A percentile compares a stretch with the other conserved stretches of the same genome.
Conservation (phyloP, 1,139 yeast species). For the Zygosaccharomyces sapae region DNA sequence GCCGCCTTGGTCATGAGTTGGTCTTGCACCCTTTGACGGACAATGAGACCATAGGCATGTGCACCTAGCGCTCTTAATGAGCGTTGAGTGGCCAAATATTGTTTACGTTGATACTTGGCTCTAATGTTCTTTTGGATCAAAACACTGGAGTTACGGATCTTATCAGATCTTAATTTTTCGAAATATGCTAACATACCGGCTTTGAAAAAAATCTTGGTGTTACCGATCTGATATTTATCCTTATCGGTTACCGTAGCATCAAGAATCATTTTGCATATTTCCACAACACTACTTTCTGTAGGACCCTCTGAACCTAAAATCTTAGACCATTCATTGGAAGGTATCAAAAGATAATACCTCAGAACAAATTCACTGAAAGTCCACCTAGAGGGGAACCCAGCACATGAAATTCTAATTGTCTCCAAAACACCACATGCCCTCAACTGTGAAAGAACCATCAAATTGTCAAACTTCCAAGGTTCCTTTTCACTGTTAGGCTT, state of each 20-base stretch:
- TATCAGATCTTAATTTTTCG: slow-evolving; percentile 79
- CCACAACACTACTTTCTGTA: slow-evolving; percentile 55
- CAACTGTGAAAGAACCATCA: slow-evolving; percentile 91
- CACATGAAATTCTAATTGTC: slow-evolving; percentile 93
- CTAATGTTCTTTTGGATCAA: slow-evolving; percentile 83
- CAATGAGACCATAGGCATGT: slow-evolving; percentile 56
- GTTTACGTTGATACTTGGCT: slow-evolving; percentile 58
- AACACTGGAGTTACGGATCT: slow-evolving; percentile 71
- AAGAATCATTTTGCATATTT: slow-evolving; percentile 65
- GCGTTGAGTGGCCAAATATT: slow-evolving; percentile 51
- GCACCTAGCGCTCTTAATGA: slow-evolving; percentile 61
- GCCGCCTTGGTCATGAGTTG: slow-evolving; percentile 67
- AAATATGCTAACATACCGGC: slow-evolving; percentile 94
- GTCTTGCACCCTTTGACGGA: slow-evolving; percentile 53
- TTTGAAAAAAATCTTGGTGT: slow-evolving; percentile 89
- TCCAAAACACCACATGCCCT: slow-evolving; percentile 99
- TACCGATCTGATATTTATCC: slow-evolving; percentile 76
- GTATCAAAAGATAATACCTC: slow-evolving; percentile 78
- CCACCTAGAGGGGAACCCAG: slow-evolving; percentile 97
- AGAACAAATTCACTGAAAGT: slow-evolving; percentile 90
- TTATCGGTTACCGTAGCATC: slow-evolving; percentile 56
- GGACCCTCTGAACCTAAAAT: slow-evolving; percentile 51
- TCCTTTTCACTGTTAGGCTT: slow-evolving; percentile 92
- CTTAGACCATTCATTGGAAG: slow-evolving; percentile 64
- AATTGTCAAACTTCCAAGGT: slow-evolving; percentile 94